Conservation (phyloP, 768 basidiomycete genomes). For the Amanita molliuscula region DNA sequence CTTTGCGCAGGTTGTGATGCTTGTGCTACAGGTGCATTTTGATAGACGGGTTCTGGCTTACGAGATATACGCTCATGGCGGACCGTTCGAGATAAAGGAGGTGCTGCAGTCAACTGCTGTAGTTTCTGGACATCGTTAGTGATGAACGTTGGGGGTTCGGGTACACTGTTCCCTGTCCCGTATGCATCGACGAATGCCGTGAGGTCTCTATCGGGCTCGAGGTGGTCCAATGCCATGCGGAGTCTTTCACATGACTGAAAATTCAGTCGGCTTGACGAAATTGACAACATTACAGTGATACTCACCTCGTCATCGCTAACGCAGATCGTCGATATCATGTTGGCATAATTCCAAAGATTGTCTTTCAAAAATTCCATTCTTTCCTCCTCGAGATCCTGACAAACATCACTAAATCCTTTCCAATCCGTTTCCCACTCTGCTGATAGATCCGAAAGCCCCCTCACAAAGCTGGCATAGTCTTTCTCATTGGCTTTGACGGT, state of each 20-base stretch:
- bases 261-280: constrained; percentile 4
- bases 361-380: constrained; percentile 91
- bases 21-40: not conserved
- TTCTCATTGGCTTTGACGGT: constrained; percentile 86
- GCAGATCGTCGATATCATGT: constrained; percentile 89
- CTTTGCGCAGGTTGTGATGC: constrained; percentile 8
- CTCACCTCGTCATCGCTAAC: constrained; percentile 87
- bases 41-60: constrained; percentile 1
- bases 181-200: constrained; percentile 79
- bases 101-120: constrained; percentile 6
- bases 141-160: constrained; percentile 67
- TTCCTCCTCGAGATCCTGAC: constrained; percentile 96
- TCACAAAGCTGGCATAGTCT: constrained; percentile 77
- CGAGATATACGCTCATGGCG: constrained; percentile 2
- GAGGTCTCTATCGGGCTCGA: constrained; percentile 79
- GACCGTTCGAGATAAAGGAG: not conserved
- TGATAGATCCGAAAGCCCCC: constrained; percentile 61
- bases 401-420: constrained; percentile 92
- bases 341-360: constrained; percentile 91
- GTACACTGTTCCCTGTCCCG: constrained; percentile 78
- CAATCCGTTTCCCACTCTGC: constrained; percentile 86
- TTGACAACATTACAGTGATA: not conserved
- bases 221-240: constrained; percentile 74
- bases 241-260: constrained; percentile 83
- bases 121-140: constrained; percentile 40